phyloP scores from a whole-genome alignment of 2,329 filamentous ascomycete genomes.

The Cladobotryum mycophilum region DNA sequence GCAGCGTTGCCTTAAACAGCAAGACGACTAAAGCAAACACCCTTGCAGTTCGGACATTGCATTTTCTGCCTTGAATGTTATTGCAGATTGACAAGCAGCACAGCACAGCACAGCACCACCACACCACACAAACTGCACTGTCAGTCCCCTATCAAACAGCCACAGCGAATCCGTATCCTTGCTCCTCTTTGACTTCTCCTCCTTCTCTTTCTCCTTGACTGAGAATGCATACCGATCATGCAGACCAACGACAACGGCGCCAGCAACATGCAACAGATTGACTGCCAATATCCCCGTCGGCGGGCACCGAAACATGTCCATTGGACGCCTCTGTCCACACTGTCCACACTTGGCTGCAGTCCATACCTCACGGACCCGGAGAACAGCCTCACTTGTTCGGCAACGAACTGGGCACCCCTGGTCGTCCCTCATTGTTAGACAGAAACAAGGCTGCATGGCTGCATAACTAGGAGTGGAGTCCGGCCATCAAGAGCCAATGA shows the following conservation, averaged over 20 bases:
- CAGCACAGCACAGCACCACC: too few species aligned
- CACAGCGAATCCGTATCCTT: not conserved
- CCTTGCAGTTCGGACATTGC: too few species aligned
- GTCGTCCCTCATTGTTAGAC: slow-evolving; percentile 8
- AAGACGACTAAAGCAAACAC: too few species aligned
- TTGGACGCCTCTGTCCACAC: slow-evolving; percentile 13
- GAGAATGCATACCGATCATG: slow-evolving; percentile 4
- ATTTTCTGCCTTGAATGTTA: too few species aligned
- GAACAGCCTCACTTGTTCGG: slow-evolving; percentile 16
- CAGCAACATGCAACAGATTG: slow-evolving; percentile 10
- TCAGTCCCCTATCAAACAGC: not conserved
- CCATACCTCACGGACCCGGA: slow-evolving; percentile 7
- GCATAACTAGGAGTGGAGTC: slow-evolving; percentile 3
- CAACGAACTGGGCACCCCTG: slow-evolving; percentile 5
- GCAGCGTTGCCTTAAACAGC: too few species aligned
- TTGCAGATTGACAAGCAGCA: too few species aligned
- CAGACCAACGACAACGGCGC: slow-evolving; percentile 7
- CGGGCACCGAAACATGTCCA: slow-evolving; percentile 6
- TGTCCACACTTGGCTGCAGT: slow-evolving; percentile 1
- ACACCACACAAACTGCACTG: too few species aligned
- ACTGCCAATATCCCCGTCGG: slow-evolving; percentile 8
- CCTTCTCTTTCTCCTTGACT: not conserved
- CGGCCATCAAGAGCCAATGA: not conserved
- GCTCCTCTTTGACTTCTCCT: too few species aligned
- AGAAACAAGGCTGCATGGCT: slow-evolving; percentile 10